These are phyloP conservation scores for Cornus controversa DNA, from an alignment of 148 eudicot species.

Conservation along the genomic window DNA sequence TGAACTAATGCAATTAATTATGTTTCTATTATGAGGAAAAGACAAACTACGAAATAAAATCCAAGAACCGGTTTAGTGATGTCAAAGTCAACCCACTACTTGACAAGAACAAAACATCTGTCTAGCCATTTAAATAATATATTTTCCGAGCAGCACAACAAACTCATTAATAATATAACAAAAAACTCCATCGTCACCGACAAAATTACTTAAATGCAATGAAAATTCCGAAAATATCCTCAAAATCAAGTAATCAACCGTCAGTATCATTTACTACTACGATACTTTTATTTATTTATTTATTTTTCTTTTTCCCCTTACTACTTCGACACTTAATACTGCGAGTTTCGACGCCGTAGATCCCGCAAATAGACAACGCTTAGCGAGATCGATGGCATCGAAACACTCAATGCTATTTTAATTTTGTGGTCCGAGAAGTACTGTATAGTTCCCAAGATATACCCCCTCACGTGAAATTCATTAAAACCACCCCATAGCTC, in stretches of 20 bases:
- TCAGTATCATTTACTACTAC: too few relatives aligned
- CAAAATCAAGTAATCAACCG: too few relatives aligned
- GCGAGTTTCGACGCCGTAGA: slow-evolving; percentile 30
- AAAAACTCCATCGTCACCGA: neutral
- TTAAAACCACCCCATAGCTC: slow-evolving; percentile 7
- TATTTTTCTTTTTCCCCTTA: too few relatives aligned
- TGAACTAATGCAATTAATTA: too few relatives aligned
- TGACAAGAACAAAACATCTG: neutral
- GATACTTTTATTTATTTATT: too few relatives aligned
- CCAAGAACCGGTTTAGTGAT: neutral
- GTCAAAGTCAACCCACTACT: slow-evolving; percentile 21
- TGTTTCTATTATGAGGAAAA: too few relatives aligned
- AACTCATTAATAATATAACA: too few relatives aligned
- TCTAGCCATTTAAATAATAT: neutral
- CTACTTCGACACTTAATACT: neutral
- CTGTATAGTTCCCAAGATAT: slow-evolving; percentile 18
- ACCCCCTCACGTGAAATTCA: slow-evolving; percentile 49
- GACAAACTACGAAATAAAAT: neutral
- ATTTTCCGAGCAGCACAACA: neutral
- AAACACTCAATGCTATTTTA: slow-evolving; percentile 3
- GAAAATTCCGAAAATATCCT: too few relatives aligned
- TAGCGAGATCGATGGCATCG: slow-evolving; percentile 24
- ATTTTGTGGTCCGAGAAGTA: slow-evolving; percentile 2
- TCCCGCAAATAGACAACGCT: slow-evolving; percentile 19
- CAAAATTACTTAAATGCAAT: neutral